Base-by-base conservation (phyloP, 495 filamentous ascomycete species). In the Hypoxylon subgilvum region DNA sequence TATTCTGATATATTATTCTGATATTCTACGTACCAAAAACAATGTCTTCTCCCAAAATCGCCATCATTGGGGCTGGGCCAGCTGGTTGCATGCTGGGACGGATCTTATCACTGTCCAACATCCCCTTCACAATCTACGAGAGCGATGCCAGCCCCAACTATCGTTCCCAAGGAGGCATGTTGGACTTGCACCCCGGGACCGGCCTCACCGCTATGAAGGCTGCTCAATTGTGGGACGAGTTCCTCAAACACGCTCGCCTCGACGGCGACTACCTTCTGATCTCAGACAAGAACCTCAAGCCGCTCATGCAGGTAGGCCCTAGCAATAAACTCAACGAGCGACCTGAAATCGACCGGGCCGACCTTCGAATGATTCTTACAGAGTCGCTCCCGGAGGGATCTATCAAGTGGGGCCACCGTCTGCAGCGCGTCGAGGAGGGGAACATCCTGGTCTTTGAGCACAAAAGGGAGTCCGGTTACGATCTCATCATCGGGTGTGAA, bases 61-160 rank as follows among this genome's bases (percentile, higher is more conserved):
- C 82, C 49, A 84, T 85, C 49, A 69, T 86, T 27, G 83, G 83
- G 48, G 81, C 76, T 38, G 82, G 84, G 12, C 83, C 83, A 2
- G 71, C 71, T 9, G 83, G 84, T 28, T 77, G 80, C 36, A 78
- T 74, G 51, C 70, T 87, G 23, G 84, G 81, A 17, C 76, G 79
- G 7, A 74, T 86, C 17, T 76, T 87, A 34, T 66, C 74, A 35
- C 55, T 74, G 3, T 58, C 69, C 21, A 52, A 65, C 23, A 71
- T 81, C 52, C 63, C 72, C 28, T 72, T 71, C 57, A 74, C 71
- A 18, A 49, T 84, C 23, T 84, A 75, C 59, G 82, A 85, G 44
- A 67, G 73, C 23, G 81, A 79, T 7, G 58, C 61, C 31, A 74
- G 75, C 12, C 71, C 72, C 36, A 68, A 66, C 51, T 71, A 69